Base-by-base conservation (phyloP, 192 early-diverging fungal genomes). In the Rhizoclosmatium globosum region DNA sequence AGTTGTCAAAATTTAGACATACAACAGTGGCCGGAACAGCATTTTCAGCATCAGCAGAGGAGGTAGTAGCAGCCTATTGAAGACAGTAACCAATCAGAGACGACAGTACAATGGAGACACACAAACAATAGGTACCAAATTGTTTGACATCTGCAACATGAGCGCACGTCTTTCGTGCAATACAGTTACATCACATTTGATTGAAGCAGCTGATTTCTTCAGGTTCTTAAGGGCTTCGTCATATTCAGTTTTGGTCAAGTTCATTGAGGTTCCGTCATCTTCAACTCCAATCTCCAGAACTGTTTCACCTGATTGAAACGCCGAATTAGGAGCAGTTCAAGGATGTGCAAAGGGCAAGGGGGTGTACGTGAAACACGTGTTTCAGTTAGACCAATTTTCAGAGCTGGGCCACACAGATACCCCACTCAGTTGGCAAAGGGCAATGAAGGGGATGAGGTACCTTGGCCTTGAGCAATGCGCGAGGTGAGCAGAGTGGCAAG, bases 231-330 rank as follows among this genome's bases (percentile, higher is more conserved):
- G 15, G 43, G 70, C 76, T 19, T 56, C 79, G 13, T 64, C 57
- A 47, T 81, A 84, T 43, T 89, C 86, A 6, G 50, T 46, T 31
- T 70, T 68, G 19, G 83, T 84, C 47, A 97, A 76, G 23, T 92
- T 75, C 94, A 95, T 94, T 3, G 88, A 78, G 6, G 88, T 67
- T 39, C 93, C 94, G 76, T 94, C 92, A 56, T 94, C 94, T 74
- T 93, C 91, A 19, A 90, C 45, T 3, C 94, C 94, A 59, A 95
- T 81, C 79, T 94, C 94, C 41, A 96, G 85, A 15, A 97, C 76
- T 0, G 89, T 82, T 87, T 97, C 94, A 44, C 95, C 95, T 64
- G 62, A 17, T 13, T 13, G 17, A 53, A 53, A 53, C 21, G 61
- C 7, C 6, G 6, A 38, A 21, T 64, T 38, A 23, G 7, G 61